These are phyloP conservation scores for Artemisia argyi DNA, from an alignment of 129 eudicot species.

Conservation along the genomic window DNA sequence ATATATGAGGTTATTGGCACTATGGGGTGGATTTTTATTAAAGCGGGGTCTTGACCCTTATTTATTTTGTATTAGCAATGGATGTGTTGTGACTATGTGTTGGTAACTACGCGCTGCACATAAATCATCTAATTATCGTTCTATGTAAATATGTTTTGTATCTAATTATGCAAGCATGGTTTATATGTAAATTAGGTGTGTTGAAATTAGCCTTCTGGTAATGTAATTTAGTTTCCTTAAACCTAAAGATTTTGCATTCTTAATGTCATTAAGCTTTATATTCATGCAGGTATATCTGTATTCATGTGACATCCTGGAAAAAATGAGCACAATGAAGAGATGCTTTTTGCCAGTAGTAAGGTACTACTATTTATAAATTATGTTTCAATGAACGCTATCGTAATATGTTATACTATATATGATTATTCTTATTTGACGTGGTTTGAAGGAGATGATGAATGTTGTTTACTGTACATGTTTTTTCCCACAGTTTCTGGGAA, in stretches of 20 bases:
- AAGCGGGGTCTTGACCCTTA: neutral
- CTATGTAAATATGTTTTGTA: neutral
- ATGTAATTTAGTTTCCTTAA: neutral
- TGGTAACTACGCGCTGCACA: neutral
- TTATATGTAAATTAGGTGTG: neutral
- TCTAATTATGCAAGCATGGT: neutral
- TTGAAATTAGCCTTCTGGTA: neutral
- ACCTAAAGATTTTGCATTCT: neutral
- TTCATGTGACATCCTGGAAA: slow-evolving; percentile 93
- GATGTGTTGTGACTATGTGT: neutral
- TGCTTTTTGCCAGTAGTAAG: slow-evolving; percentile 85
- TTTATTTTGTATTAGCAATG: neutral
- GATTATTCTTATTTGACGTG: too few relatives aligned
- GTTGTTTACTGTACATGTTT: too few relatives aligned
- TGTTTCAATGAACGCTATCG: neutral
- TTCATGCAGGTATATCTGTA: slow-evolving; percentile 66
- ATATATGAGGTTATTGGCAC: too few relatives aligned
- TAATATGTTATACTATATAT: neutral
- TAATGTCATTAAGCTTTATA: neutral
- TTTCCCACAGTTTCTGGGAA: too few relatives aligned
- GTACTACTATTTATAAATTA: slow-evolving; percentile 33
- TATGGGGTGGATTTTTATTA: neutral
- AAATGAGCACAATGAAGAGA: slow-evolving; percentile 76
- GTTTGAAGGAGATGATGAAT: too few relatives aligned
- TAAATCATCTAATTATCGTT: too few relatives aligned